Conservation (phyloP, 2,329 filamentous ascomycete genomes). For the Fusarium chaquense region DNA sequence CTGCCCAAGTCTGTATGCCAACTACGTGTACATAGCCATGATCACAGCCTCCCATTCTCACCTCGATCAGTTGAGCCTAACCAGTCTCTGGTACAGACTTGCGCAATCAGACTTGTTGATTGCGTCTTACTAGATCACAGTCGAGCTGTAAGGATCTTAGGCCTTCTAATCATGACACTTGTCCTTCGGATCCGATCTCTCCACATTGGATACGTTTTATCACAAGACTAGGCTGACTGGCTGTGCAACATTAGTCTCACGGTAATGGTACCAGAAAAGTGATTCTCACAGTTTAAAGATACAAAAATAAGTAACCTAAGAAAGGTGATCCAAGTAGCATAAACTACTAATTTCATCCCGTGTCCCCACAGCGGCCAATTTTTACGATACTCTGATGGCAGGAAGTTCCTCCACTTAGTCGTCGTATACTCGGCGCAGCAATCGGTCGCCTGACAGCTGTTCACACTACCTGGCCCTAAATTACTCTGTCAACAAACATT, state of each 20-base stretch:
- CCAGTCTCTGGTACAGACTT: neutral
- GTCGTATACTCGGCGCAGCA: neutral
- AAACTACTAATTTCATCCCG: no score
- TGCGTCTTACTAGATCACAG: neutral
- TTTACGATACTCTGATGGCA: no score
- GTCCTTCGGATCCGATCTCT: neutral
- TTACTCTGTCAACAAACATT: accelerated
- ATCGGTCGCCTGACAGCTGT: neutral
- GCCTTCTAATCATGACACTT: neutral
- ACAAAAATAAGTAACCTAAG: no score
- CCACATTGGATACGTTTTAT: neutral
- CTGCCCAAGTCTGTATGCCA: neutral
- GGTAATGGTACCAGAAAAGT: neutral
- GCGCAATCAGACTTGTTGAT: neutral
- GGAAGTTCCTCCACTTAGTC: neutral
- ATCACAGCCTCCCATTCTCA: neutral
- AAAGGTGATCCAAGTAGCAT: no score
- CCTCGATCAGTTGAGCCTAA: neutral
- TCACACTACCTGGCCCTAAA: neutral
- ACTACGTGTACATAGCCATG: neutral
- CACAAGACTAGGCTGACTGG: neutral
- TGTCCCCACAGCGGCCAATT: no score
- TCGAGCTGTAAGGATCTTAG: neutral
- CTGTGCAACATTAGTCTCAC: neutral
- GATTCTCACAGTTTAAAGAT: no score